Evolutionary conservation across 169 alveolate species (phyloP).

Genomic region (Cryptosporidium felis): DNA sequence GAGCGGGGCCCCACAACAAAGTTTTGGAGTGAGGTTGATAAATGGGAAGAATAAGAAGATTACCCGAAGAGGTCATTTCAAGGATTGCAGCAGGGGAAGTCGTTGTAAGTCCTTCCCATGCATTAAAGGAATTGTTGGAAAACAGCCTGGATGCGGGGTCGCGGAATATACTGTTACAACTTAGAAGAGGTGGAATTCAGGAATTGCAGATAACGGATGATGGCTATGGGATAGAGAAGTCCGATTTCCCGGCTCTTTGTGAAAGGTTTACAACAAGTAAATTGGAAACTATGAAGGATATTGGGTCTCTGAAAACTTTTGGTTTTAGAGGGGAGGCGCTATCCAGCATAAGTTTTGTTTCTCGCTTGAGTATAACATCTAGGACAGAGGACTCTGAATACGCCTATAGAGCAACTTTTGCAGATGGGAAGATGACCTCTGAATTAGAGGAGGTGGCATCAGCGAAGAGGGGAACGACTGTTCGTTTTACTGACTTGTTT

Average conservation of each 20-base stretch:
- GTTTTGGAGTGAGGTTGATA: neutral
- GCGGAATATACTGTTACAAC: conserved; percentile 82
- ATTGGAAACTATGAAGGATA: conserved; percentile 85
- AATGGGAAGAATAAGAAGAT: conserved; percentile 78
- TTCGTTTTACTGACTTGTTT: conserved; percentile 86
- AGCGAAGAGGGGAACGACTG: conserved; percentile 82
- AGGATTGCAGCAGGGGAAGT: conserved; percentile 98
- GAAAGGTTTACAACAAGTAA: conserved; percentile 97
- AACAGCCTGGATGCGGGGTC: conserved; percentile 97
- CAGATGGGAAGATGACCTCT: conserved; percentile 70
- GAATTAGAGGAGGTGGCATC: conserved; percentile 73
- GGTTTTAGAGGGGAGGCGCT: conserved; percentile 99
- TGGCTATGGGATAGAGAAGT: conserved; percentile 94
- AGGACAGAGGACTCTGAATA: conserved; percentile 42
- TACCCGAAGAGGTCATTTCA: conserved; percentile 87
- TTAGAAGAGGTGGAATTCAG: conserved; percentile 91
- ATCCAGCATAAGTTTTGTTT: conserved; percentile 78
- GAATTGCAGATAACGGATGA: conserved; percentile 92
- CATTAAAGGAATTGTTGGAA: conserved; percentile 96
- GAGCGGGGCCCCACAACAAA: no score
- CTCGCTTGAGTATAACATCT: conserved; percentile 18
- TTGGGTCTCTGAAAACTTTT: conserved; percentile 87
- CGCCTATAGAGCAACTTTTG: conserved; percentile 65
- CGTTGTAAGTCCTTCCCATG: conserved; percentile 94
- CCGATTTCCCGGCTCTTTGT: conserved; percentile 93